Evolutionary conservation across 257 asterid species (phyloP).

Genomic region (Nicotiana attenuata): DNA sequence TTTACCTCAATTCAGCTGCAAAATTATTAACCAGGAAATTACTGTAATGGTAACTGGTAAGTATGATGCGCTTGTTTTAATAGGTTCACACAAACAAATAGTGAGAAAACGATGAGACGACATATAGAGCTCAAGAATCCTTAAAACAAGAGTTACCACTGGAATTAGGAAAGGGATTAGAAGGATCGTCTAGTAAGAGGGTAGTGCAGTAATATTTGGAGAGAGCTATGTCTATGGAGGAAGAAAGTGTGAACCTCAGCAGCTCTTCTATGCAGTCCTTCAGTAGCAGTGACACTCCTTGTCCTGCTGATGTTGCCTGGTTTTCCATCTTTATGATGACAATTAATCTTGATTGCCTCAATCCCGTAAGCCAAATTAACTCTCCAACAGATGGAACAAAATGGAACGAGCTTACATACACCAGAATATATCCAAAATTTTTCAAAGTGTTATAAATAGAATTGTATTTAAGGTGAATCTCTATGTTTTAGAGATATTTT

Average conservation of each 20-base stretch:
- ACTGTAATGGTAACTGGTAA: too few species aligned
- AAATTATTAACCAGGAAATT: neutral
- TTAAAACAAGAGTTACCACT: neutral
- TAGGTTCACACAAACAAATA: neutral
- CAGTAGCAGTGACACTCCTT: constrained; percentile 18
- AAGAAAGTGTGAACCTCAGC: constrained; percentile 44
- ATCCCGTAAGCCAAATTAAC: neutral
- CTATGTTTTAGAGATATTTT: too few species aligned
- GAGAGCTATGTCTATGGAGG: constrained; percentile 47
- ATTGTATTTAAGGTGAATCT: too few species aligned
- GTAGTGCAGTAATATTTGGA: constrained; percentile 47
- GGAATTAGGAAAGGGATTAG: constrained; percentile 11
- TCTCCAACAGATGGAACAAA: too few species aligned
- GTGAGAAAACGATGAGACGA: neutral
- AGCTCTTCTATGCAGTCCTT: constrained; percentile 56
- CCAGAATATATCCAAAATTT: too few species aligned
- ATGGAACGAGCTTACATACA: too few species aligned
- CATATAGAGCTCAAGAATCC: neutral
- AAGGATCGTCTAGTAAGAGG: constrained; percentile 50
- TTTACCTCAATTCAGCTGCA: too few species aligned
- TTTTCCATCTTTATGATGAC: too few species aligned
- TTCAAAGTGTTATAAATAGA: too few species aligned
- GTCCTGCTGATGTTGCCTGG: constrained; percentile 42
- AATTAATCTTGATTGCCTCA: neutral
- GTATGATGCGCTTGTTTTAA: neutral